Conservation (phyloP, 148 eudicot species). For the Persicaria maculosa region DNA sequence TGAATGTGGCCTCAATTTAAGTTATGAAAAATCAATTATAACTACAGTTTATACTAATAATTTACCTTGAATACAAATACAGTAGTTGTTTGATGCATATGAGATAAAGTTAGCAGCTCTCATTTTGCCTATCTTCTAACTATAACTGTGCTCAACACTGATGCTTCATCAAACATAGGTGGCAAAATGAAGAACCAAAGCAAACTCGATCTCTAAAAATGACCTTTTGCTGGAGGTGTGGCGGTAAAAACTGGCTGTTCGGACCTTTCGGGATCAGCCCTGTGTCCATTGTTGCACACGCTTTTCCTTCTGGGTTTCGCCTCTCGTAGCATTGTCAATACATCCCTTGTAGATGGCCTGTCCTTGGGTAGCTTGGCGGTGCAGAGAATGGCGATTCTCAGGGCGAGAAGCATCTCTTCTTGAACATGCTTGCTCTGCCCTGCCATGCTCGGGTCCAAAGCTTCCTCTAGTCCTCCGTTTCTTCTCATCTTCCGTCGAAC, state of each 20-base stretch:
- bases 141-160: not conserved
- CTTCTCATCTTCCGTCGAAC: slow-evolving; percentile 24
- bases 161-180: not conserved
- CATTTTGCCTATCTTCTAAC: not conserved
- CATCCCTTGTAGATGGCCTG: slow-evolving; percentile 38
- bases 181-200: not conserved
- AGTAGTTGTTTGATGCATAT: not conserved
- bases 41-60: not conserved
- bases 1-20: not conserved
- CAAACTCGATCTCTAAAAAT: slow-evolving; percentile 18
- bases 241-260: slow-evolving; percentile 36
- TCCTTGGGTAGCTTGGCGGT: slow-evolving; percentile 39
- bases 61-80: not conserved
- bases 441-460: slow-evolving; percentile 25
- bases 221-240: slow-evolving; percentile 31
- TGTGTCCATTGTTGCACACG: slow-evolving; percentile 28
- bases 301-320: slow-evolving; percentile 44
- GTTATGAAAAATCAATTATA: not conserved
- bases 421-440: slow-evolving; percentile 36
- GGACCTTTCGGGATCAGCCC: slow-evolving; percentile 23
- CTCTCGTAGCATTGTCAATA: slow-evolving; percentile 36
- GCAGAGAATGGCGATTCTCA: slow-evolving; percentile 34
- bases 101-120: not conserved
- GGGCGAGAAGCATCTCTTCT: slow-evolving; percentile 38
- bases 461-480: slow-evolving; percentile 23